Percentiles rank a stretch among this genome's conserved stretches.
These are phyloP conservation scores for Blastocystis sp. DNA, from an alignment of 352 stramenopile species.

Conservation along the genomic window DNA sequence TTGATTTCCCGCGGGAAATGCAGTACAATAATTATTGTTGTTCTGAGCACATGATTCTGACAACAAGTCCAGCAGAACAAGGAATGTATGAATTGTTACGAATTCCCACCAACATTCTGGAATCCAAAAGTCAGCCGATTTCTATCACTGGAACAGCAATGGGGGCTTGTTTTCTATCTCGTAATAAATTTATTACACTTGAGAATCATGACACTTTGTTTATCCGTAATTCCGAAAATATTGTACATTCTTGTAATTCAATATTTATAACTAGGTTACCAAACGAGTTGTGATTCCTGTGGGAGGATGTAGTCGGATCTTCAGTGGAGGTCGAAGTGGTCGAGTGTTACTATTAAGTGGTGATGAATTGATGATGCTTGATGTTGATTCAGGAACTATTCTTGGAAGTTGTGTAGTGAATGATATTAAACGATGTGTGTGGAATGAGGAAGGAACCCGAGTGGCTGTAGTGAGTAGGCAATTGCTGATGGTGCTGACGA, in stretches of 20 bases:
- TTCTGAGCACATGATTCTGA: constrained; percentile 86
- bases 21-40: constrained; percentile 94
- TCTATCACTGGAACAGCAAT: constrained; percentile 88
- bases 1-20: constrained; percentile 86
- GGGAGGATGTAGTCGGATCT: constrained; percentile 74
- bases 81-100: constrained; percentile 95
- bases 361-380: constrained; percentile 95
- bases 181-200: constrained; percentile 95
- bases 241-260: background rate
- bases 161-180: constrained; percentile 92
- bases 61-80: constrained; percentile 89
- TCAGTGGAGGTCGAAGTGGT: constrained; percentile 89
- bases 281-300: constrained; percentile 87
- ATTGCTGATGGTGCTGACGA: background rate
- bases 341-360: constrained; percentile 91
- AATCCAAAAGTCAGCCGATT: constrained; percentile 81
- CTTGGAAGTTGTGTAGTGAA: constrained; percentile 90
- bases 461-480: constrained; percentile 93
- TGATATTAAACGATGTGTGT: constrained; percentile 95
- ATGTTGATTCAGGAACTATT: constrained; percentile 91
- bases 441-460: constrained; percentile 92
- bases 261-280: constrained; percentile 72
- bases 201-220: constrained; percentile 83
- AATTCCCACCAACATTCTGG: constrained; percentile 75
- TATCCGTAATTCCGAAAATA: constrained; percentile 68